Conservation (phyloP, 202 grass and related monocot genomes). For the Tripidium arundinaceum region DNA sequence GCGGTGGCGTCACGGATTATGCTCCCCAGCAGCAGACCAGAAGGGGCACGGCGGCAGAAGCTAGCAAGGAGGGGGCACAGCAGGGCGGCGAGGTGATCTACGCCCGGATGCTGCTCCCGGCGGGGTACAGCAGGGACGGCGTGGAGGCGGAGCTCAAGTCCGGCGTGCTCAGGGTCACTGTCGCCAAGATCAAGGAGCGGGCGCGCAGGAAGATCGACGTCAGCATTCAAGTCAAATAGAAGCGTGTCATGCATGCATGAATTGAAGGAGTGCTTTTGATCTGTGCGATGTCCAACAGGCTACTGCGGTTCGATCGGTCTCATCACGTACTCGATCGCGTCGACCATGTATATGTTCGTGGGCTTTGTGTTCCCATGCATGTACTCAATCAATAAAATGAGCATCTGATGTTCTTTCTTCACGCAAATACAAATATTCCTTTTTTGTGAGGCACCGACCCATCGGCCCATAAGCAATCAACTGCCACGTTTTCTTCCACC, state of each 20-base stretch:
- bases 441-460: too few species aligned
- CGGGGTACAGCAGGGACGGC: constrained; percentile 18
- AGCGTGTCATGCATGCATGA: background rate
- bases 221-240: background rate
- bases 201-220: constrained; percentile 33
- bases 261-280: background rate
- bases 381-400: constrained; percentile 16
- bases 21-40: background rate
- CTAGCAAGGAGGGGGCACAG: background rate
- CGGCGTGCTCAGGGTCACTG: constrained; percentile 10
- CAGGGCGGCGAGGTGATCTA: background rate
- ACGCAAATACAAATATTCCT: too few species aligned
- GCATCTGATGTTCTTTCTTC: too few species aligned
- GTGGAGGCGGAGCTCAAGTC: constrained; percentile 8
- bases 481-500: too few species aligned
- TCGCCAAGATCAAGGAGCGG: background rate
- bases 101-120: constrained; percentile 36
- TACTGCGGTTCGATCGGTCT: background rate
- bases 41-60: background rate
- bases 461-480: too few species aligned
- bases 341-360: background rate
- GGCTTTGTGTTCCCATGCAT: background rate
- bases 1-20: background rate
- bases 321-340: background rate
- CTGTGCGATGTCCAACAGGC: background rate